Evolutionary conservation across 1,139 yeast genomes (phyloP).

Genomic region (Saccharomyces hybrid): DNA sequence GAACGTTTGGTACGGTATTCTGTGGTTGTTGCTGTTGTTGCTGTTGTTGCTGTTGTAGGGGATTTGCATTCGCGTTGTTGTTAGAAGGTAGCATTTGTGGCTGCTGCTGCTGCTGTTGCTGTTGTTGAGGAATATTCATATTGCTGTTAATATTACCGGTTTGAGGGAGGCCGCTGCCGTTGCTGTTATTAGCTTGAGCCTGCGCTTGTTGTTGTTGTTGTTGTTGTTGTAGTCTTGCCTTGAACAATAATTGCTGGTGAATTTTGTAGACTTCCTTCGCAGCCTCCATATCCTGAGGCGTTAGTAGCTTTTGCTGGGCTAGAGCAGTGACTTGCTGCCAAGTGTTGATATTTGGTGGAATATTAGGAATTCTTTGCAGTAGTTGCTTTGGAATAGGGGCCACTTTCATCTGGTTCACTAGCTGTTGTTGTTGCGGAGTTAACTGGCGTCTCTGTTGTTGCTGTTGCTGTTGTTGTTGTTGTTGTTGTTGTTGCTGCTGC

Average conservation of each 20-base stretch:
- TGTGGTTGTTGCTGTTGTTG: constrained; percentile 20
- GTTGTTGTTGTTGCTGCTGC: no score
- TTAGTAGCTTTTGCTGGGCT: constrained; percentile 42
- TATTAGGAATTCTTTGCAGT: constrained; percentile 61
- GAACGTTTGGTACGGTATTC: constrained; percentile 31
- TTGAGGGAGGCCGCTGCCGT: constrained; percentile 19
- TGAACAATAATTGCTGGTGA: constrained; percentile 32
- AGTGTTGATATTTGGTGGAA: constrained; percentile 76
- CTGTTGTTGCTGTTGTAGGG: constrained; percentile 15
- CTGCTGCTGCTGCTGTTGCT: constrained; percentile 14
- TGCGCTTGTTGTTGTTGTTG: constrained; percentile 27
- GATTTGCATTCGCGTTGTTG: not conserved
- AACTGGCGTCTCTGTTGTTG: constrained; percentile 21
- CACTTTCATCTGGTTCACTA: constrained; percentile 40
- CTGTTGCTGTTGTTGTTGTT: constrained; percentile 16
- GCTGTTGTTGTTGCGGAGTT: constrained; percentile 32
- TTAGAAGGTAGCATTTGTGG: constrained; percentile 6
- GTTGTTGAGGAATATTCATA: constrained; percentile 7
- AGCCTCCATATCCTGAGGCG: constrained; percentile 34
- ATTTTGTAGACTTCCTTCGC: constrained; percentile 35
- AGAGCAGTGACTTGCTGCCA: constrained; percentile 79
- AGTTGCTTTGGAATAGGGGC: constrained; percentile 72
- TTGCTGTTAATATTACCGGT: not conserved
- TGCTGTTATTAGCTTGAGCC: constrained; percentile 11
- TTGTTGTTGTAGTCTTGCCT: constrained; percentile 27